Evolutionary conservation across 2,329 filamentous ascomycete species (phyloP).

Genomic region (Graphilbum ipis-grandicollis): DNA sequence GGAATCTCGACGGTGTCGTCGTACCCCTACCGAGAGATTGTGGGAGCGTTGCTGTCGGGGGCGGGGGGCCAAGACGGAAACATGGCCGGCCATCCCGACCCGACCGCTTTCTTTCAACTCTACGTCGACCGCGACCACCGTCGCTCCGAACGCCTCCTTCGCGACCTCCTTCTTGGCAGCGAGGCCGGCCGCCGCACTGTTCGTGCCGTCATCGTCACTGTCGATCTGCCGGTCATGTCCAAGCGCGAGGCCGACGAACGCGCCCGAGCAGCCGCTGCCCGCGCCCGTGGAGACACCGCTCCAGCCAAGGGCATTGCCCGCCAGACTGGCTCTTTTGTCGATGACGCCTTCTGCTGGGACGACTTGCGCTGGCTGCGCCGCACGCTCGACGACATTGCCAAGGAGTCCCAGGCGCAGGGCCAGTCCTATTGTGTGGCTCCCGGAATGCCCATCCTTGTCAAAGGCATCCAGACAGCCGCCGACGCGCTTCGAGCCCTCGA

Average conservation of each 20-base stretch:
- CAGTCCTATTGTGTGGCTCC: neutral
- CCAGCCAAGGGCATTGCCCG: constrained; percentile 26
- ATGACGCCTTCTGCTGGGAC: constrained; percentile 29
- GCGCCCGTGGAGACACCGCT: neutral
- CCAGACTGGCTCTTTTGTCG: constrained; percentile 32
- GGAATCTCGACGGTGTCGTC: constrained; percentile 14
- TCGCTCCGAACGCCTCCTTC: constrained; percentile 3
- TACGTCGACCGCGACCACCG: constrained; percentile 7
- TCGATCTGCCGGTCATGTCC: constrained; percentile 36
- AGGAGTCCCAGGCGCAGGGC: neutral
- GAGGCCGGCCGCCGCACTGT: constrained; percentile 22
- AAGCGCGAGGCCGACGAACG: constrained; percentile 41
- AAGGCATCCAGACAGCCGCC: constrained; percentile 37
- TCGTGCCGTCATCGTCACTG: constrained; percentile 29
- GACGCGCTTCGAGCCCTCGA: constrained; percentile 33
- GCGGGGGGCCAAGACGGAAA: no score
- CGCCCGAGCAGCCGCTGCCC: neutral
- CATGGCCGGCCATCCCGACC: constrained; percentile 20
- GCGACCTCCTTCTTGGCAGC: constrained; percentile 6
- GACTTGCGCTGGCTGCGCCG: constrained; percentile 34
- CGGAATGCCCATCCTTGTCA: constrained; percentile 34
- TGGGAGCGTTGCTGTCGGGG: constrained; percentile 23
- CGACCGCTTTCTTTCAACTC: constrained; percentile 10
- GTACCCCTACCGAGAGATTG: constrained; percentile 9
- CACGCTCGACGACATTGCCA: constrained; percentile 11